Evolutionary conservation across 2,329 filamentous ascomycete species (phyloP), one percentile per base, ranked within the genome.

Genomic region (Xylariaceae sp.): DNA sequence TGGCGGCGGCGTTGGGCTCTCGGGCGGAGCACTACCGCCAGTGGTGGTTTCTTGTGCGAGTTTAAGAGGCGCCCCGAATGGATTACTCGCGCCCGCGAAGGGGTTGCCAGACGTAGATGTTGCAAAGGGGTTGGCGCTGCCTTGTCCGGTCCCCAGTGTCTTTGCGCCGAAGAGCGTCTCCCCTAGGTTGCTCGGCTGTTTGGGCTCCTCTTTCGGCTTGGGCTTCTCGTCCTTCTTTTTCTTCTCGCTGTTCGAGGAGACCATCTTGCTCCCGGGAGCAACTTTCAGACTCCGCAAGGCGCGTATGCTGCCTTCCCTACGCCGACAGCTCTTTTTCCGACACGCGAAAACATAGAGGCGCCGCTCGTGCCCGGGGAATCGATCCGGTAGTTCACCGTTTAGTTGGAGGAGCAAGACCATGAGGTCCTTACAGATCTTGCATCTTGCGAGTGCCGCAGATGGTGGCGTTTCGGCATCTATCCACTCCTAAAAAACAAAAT

Each of bases 391-490:
- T 69, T 97, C 92, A 65, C 85, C 92, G 72, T 99, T 91, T 23
- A 99, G 82, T 72, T 99, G 92, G 40, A 99, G 82, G 3, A 99
- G 82, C 9, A 97, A 81, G 1, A 85, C 86, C 84, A 97, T 91
- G 46, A 91, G 74, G 46, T 86, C 83, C 62, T 91, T 89, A 83
- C 94, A 99, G 61, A 89, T 82, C 73, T 89, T 91, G 77, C 94
- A 99, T 73, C 86, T 88, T 18, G 89, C 91, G 8, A 96, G 81
- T 1, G 86, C 78, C 20, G 88, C 88, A 1, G 90, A 89, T 6
- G 93, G 89, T 3, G 88, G 79, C 33, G 80, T 83, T 47, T 80
- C 76, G n/a, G 81, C 73, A 63, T 92, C 87, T 30, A 96, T 77
- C 94, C 94, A 99, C 72, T 87, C 86, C 93, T 94, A 59, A 2